Conservation (phyloP, 1,284 basidiomycete genomes). For the Puccinia polysora region DNA sequence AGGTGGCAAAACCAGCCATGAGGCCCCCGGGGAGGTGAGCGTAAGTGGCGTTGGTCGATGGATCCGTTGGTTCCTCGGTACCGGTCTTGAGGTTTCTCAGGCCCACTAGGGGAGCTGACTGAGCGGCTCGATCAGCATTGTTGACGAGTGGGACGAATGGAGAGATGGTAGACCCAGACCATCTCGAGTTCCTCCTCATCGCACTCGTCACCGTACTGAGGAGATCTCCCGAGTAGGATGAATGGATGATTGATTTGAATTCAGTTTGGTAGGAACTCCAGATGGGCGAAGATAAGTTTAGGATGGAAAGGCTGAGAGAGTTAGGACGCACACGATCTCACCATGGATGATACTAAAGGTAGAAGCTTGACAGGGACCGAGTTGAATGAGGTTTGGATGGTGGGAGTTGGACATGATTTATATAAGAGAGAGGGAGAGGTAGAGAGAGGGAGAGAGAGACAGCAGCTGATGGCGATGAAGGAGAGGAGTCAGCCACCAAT, state of each 20-base stretch:
- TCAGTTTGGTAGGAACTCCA: background rate
- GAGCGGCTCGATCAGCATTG: background rate
- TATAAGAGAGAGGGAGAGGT: too few relatives aligned
- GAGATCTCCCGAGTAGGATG: background rate
- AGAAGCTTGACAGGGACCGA: slow-evolving; percentile 24
- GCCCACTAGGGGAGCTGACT: slow-evolving; percentile 1
- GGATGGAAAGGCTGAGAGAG: background rate
- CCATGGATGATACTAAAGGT: slow-evolving; percentile 41
- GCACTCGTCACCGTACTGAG: slow-evolving; percentile 36
- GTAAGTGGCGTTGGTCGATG: slow-evolving; percentile 7
- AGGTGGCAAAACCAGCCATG: slow-evolving; percentile 80
- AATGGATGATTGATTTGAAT: background rate
- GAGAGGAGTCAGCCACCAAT: too few relatives aligned
- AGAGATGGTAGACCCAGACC: slow-evolving; percentile 15
- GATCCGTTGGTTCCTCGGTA: background rate
- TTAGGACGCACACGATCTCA: slow-evolving; percentile 30
- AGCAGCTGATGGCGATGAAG: too few relatives aligned
- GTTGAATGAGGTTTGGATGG: slow-evolving; percentile 5
- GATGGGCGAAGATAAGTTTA: too few relatives aligned
- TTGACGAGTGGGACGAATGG: slow-evolving; percentile 7
- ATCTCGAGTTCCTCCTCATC: slow-evolving; percentile 37
- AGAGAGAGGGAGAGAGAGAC: too few relatives aligned
- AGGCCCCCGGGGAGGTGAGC: slow-evolving; percentile 54
- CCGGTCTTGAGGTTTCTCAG: slow-evolving; percentile 29
- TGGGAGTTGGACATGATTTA: too few relatives aligned